phyloP scores from a whole-genome alignment of 2,329 filamentous ascomycete species.

The Penicillium sp. region DNA sequence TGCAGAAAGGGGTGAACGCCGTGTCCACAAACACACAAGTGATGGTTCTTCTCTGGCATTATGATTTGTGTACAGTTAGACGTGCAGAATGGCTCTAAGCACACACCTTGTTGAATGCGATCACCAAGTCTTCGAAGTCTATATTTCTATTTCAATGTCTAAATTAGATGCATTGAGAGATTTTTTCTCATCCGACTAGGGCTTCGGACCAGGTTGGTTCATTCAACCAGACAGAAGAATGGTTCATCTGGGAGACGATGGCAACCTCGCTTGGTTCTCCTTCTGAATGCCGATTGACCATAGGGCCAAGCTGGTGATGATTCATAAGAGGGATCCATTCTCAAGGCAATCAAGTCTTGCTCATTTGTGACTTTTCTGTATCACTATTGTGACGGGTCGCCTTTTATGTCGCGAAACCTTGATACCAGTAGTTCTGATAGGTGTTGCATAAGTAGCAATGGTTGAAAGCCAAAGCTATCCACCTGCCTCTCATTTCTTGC shows the following conservation, averaged over 20 bases:
- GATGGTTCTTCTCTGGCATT: too few species aligned
- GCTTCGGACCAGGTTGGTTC: background rate
- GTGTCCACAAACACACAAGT: too few species aligned
- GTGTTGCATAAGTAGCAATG: background rate
- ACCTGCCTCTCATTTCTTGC: conserved; percentile 38
- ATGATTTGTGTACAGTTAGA: too few species aligned
- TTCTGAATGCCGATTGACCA: background rate
- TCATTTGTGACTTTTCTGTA: background rate
- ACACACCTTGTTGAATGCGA: background rate
- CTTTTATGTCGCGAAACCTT: background rate
- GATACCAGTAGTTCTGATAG: background rate
- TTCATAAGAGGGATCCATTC: background rate
- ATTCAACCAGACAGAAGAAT: background rate
- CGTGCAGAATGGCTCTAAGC: background rate
- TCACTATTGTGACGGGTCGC: background rate
- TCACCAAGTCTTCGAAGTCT: background rate
- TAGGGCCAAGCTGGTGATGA: background rate
- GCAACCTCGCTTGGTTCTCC: background rate
- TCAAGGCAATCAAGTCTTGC: background rate
- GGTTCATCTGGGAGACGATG: background rate
- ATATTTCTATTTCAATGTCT: background rate
- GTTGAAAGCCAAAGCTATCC: background rate
- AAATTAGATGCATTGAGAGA: background rate
- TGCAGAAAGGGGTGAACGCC: too few species aligned
- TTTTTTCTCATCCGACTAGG: background rate